Evolutionary conservation across 1,284 basidiomycete species (phyloP).

Genomic region (Trichosporon ovoides): DNA sequence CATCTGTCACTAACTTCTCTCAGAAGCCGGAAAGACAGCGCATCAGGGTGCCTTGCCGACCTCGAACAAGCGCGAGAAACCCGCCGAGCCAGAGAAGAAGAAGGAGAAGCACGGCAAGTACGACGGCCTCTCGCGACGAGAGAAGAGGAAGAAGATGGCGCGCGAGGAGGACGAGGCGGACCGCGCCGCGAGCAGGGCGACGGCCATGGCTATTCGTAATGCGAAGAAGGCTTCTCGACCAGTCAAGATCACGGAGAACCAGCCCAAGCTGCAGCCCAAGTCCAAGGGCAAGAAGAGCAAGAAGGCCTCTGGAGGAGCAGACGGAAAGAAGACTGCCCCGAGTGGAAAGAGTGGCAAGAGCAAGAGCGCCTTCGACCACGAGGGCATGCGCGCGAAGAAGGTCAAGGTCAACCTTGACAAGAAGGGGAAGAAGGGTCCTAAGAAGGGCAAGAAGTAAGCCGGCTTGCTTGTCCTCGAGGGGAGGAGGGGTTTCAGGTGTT

Average conservation of each 20-base stretch:
- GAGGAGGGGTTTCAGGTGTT: slow-evolving; percentile 1
- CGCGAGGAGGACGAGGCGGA: slow-evolving; percentile 67
- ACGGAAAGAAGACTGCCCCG: slow-evolving; percentile 11
- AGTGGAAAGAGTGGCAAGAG: slow-evolving; percentile 11
- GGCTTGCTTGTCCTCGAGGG: not conserved
- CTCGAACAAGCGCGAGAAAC: slow-evolving; percentile 46
- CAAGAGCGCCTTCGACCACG: slow-evolving; percentile 39
- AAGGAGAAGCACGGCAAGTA: slow-evolving; percentile 77
- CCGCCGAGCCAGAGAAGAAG: slow-evolving; percentile 17
- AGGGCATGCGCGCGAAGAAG: slow-evolving; percentile 43
- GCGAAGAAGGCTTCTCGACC: slow-evolving; percentile 73
- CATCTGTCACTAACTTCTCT: not conserved
- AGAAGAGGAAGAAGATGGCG: slow-evolving; percentile 78
- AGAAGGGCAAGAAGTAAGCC: slow-evolving; percentile 23
- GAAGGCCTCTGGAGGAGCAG: slow-evolving; percentile 17
- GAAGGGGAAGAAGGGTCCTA: slow-evolving; percentile 36
- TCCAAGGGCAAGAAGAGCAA: slow-evolving; percentile 16
- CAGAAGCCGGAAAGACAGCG: slow-evolving; percentile 66
- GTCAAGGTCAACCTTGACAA: slow-evolving; percentile 41
- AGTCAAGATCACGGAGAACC: slow-evolving; percentile 51
- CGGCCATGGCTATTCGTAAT: slow-evolving; percentile 70
- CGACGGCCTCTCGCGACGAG: slow-evolving; percentile 73
- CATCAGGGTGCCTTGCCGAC: slow-evolving; percentile 48
- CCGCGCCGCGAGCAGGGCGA: slow-evolving; percentile 54
- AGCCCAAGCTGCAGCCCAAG: slow-evolving; percentile 16